Evolutionary conservation across 176 grass and related monocot species (phyloP), one percentile per base, ranked within the genome.

Genomic region (Poa pratensis): DNA sequence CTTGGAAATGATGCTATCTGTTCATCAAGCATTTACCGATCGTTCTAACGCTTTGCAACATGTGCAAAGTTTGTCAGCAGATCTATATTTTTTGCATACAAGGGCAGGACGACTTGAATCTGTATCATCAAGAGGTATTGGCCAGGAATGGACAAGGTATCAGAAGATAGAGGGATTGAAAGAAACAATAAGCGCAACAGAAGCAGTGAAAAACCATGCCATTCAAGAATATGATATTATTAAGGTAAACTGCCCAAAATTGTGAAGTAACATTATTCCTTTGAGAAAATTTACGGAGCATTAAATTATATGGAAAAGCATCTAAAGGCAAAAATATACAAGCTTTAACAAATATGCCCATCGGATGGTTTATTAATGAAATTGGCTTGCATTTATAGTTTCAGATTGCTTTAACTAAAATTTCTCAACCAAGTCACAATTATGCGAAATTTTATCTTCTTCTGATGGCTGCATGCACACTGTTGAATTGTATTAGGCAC

Each of bases 181-280:
- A 85, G 89, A 94, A 90, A 94, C 82, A 83, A 95, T 98, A 88
- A 93, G 84, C 76, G 32, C 77, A 76, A 83, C 74, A 3, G 96
- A 95, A 93, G 91, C 83, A 87, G 91, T 86, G 13, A 95, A 98
- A 93, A 89, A 69, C 39, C 77, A 83, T 9, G 91, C 93, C 66
- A 43, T 98, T 86, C 90, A 68, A 89, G 91, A 94, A 73, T 98
- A 98, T 78, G 96, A 98, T 57, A 76, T 6, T 59, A 95, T 98
- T 79, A 98, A 95, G 96, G 96, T 98, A 90, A 90, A 69, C 18
- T 23, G 3, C 34, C 67, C 71, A 72, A n/a, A 34, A 79, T 3
- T 26, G 49, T 78, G 6, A 8, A 27, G 55, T 79, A 18, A 17
- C 42, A 9, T 24, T 85, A 17, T 89, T 74, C 14, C 8, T n/a